Evolutionary conservation across 345 rosid genomes (phyloP).

Genomic region (Hevea brasiliensis): DNA sequence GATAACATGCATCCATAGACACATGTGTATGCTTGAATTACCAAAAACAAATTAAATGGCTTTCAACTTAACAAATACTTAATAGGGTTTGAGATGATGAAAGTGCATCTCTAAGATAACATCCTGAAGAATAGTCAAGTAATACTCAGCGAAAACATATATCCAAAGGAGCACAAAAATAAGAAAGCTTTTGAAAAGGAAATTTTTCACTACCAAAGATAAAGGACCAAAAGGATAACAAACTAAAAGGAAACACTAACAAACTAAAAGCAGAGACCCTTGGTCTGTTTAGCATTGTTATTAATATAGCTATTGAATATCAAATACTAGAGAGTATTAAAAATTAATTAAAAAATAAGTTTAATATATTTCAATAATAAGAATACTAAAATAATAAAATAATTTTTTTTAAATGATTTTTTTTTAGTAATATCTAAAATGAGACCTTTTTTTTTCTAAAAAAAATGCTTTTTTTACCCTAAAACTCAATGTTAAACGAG

Average conservation of each 20-base stretch:
- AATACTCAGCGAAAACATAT: background rate
- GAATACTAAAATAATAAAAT: no score
- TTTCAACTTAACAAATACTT: background rate
- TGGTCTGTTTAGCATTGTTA: no score
- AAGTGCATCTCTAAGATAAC: background rate
- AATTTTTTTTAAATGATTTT: no score
- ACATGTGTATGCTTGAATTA: background rate
- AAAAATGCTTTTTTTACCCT: no score
- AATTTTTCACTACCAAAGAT: background rate
- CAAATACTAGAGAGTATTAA: no score
- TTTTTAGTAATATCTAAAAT: no score
- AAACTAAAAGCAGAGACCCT: background rate
- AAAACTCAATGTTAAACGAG: no score
- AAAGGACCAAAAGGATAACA: background rate
- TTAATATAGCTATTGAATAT: no score
- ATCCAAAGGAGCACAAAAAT: background rate
- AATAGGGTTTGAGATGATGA: background rate
- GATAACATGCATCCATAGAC: background rate
- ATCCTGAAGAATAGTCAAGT: background rate
- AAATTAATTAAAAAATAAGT: no score
- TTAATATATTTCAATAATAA: no score
- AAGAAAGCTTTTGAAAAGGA: background rate
- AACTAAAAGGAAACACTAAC: background rate
- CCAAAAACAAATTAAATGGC: background rate
- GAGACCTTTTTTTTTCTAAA: no score